Conservation (phyloP, 139 green algal genomes). For the Chlorella sp. region DNA sequence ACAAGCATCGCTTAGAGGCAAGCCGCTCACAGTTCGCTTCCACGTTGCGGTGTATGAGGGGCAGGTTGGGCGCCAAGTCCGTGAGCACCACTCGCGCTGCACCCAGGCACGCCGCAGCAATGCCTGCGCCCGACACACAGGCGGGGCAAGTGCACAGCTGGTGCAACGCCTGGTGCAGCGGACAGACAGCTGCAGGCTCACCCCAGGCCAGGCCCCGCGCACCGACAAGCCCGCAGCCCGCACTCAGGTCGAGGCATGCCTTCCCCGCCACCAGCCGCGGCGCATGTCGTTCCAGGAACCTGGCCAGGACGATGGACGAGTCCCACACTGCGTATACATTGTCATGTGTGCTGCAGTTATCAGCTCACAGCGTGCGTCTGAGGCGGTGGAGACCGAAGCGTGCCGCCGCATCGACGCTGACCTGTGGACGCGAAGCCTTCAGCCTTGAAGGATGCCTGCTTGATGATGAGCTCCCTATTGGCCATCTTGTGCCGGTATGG, state of each 20-base stretch:
- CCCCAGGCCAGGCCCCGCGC: background rate
- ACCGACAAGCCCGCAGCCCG: slow-evolving; percentile 61
- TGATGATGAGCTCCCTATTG: slow-evolving; percentile 30
- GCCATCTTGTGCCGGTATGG: slow-evolving; percentile 48
- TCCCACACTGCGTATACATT: too few relatives aligned
- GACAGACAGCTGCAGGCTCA: background rate
- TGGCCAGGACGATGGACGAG: slow-evolving; percentile 56
- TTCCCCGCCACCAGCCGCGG: slow-evolving; percentile 6
- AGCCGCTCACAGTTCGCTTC: slow-evolving; percentile 36
- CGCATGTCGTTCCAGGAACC: slow-evolving; percentile 36
- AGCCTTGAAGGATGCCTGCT: slow-evolving; percentile 42
- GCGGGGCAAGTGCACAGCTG: background rate
- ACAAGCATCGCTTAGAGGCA: background rate
- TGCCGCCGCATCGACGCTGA: background rate
- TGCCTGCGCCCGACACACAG: slow-evolving; percentile 20
- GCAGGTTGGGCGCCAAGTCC: slow-evolving; percentile 55
- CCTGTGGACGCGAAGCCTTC: slow-evolving; percentile 61
- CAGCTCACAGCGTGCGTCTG: too few relatives aligned
- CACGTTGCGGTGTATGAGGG: slow-evolving; percentile 47
- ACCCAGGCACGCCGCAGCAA: slow-evolving; percentile 38
- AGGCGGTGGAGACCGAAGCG: too few relatives aligned
- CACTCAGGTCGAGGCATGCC: slow-evolving; percentile 51
- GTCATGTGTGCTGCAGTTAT: too few relatives aligned
- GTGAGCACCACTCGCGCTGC: slow-evolving; percentile 37
- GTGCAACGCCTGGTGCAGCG: too few relatives aligned